Percentiles rank a stretch among this genome's conserved stretches.
Conservation (phyloP, 148 eudicot species). For the Silene latifolia region DNA sequence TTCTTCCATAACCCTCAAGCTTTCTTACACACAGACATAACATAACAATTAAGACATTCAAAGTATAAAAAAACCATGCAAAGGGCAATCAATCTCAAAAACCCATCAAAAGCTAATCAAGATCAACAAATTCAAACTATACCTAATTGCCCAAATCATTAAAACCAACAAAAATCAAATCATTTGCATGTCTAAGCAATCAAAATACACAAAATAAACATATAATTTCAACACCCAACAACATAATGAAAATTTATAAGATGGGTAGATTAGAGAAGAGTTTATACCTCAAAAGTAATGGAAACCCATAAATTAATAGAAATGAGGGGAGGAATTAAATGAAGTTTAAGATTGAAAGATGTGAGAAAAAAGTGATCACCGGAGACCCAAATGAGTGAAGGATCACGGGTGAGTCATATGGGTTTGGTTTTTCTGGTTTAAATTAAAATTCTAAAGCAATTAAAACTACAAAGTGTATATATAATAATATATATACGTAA, state of each 20-base stretch:
- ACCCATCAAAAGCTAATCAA: neutral
- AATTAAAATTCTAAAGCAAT: no score
- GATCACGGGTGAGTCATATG: conserved; percentile 21
- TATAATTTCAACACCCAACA: neutral
- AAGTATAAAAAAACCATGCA: neutral
- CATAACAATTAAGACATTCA: neutral
- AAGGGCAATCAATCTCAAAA: conserved; percentile 8
- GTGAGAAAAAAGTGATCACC: conserved; percentile 16
- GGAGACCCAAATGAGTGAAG: conserved; percentile 20
- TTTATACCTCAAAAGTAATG: conserved; percentile 19
- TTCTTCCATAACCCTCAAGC: neutral
- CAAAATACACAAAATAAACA: neutral
- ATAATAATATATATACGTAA: no score
- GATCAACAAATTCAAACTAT: neutral
- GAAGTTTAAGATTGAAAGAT: neutral
- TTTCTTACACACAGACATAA: neutral
- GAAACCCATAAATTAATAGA: conserved; percentile 1
- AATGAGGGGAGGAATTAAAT: neutral
- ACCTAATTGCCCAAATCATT: neutral
- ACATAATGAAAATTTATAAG: neutral
- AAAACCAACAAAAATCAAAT: neutral
- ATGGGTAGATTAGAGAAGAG: conserved; percentile 1
- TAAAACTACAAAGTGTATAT: no score
- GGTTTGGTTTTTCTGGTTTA: conserved; percentile 11
- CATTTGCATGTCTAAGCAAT: neutral